A percentile compares a stretch with the other conserved stretches of the same genome.
Conservation (phyloP, 2,329 filamentous ascomycete genomes). For the Alternaria sp. region DNA sequence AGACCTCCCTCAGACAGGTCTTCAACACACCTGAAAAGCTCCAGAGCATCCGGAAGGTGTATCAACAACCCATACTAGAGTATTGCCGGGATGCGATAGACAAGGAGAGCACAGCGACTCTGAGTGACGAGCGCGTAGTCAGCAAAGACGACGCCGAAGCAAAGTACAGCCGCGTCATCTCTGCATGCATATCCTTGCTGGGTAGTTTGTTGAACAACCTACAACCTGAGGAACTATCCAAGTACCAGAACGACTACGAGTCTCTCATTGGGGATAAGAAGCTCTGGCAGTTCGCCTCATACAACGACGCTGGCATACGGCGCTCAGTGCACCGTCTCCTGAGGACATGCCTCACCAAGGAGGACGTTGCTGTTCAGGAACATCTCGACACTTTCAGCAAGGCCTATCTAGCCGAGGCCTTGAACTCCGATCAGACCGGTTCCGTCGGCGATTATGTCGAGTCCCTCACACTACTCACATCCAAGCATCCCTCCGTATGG, state of each 20-base stretch:
- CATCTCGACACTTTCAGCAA: constrained; percentile 67
- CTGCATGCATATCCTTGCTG: constrained; percentile 64
- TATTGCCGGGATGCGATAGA: constrained; percentile 80
- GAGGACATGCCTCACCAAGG: constrained; percentile 59
- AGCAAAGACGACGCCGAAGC: constrained; percentile 83
- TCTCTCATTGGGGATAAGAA: constrained; percentile 69
- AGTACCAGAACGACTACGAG: constrained; percentile 69
- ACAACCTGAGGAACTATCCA: constrained; percentile 62
- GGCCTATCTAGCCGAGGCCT: constrained; percentile 76
- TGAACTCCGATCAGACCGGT: constrained; percentile 75
- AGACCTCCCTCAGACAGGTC: constrained; percentile 76
- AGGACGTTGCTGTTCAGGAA: constrained; percentile 50
- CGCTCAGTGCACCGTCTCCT: constrained; percentile 66
- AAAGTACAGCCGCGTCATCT: constrained; percentile 83
- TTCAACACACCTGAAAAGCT: constrained; percentile 83
- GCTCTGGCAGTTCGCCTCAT: constrained; percentile 66
- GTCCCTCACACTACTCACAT: constrained; percentile 72
- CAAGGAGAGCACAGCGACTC: constrained; percentile 78
- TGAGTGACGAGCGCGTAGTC: constrained; percentile 89
- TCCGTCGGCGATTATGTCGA: constrained; percentile 77
- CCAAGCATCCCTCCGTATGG: constrained; percentile 75
- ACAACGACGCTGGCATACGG: constrained; percentile 66
- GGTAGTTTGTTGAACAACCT: constrained; percentile 61
- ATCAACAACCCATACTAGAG: constrained; percentile 80
- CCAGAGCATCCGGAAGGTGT: constrained; percentile 78